Conservation (phyloP, 225 moss, liverwort and hornwort species). For the Asterella californica region DNA sequence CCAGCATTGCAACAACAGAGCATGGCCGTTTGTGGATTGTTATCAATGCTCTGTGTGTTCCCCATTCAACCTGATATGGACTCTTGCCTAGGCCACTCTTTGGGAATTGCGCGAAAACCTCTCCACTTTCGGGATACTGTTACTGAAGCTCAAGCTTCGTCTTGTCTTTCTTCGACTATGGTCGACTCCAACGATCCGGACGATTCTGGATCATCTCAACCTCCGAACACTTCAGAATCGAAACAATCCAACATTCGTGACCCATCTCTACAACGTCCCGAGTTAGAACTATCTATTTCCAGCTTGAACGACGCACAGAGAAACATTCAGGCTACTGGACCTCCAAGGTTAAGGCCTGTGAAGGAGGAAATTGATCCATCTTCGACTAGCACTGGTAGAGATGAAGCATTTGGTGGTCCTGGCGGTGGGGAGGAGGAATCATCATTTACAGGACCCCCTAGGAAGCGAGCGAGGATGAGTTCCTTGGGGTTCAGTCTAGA, state of each 20-base stretch:
- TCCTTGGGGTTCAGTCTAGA: constrained; percentile 40
- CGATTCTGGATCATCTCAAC: constrained; percentile 58
- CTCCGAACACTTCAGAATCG: constrained; percentile 40
- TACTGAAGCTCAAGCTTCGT: constrained; percentile 46
- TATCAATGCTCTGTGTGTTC: constrained; percentile 43
- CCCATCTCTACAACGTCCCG: constrained; percentile 26
- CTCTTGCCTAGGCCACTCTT: constrained; percentile 37
- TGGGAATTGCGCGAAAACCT: constrained; percentile 33
- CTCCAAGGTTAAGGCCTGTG: constrained; percentile 26
- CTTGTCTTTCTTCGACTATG: constrained; percentile 63
- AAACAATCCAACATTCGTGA: constrained; percentile 25
- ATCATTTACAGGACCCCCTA: constrained; percentile 38
- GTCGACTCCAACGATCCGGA: constrained; percentile 52
- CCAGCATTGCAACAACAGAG: constrained; percentile 39
- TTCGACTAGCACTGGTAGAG: constrained; percentile 20
- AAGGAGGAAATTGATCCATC: constrained; percentile 44
- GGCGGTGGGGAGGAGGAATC: constrained; percentile 33
- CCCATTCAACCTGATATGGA: constrained; percentile 52
- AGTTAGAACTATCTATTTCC: constrained; percentile 49
- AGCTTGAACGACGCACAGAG: constrained; percentile 46
- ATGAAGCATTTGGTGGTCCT: constrained; percentile 27
- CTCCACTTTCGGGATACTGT: constrained; percentile 30
- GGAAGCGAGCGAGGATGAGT: constrained; percentile 42
- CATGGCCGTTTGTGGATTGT: constrained; percentile 49
- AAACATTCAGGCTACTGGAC: constrained; percentile 2